Base-by-base conservation (phyloP, 192 early-diverging fungal species). In the Cetraspora pellucida region DNA sequence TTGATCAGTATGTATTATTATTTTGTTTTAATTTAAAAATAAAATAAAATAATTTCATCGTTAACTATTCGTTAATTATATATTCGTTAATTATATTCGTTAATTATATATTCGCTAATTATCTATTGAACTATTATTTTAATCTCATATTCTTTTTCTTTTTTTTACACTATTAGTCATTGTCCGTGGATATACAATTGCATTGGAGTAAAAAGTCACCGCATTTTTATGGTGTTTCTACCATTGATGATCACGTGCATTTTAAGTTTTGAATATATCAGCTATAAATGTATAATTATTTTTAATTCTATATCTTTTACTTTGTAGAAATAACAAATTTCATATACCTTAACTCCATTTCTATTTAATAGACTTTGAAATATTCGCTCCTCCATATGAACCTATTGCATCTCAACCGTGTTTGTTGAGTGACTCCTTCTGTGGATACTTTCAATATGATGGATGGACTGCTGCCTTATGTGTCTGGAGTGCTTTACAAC, bases 121-220 rank as follows among this genome's bases (percentile, higher is more conserved):
- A 37, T 37, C 37, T 37, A 6, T 7, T 7, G 3, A 37, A 37
- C 7, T 1, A 6, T 37, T 37, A 37, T 37, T 6, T 37, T 37
- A 2, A 37, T 37, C 3, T 37, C 7, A 6, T 1, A 37, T 37
- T 37, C 7, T 37, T 37, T 37, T 3, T 37, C 5, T 37, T 37
- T 37, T 65, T 65, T 65, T 37, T 6, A 19, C 0, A 10, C 27
- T 43, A 47, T 8, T 79, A 91, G 89, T 78, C 96, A 98, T 77
- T 98, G 97, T 69, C 97, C 96, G 21, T 99, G 96, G 96, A 97
- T 95, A 37, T 92, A 89, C 84, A 99, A 97, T 85, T 97, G 95
- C 80, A 92, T 97, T 77, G 97, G 97, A 4, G 85, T 90, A 17
- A 82, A 84, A 69, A 99, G 98, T 78, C 97, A 99, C 79, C 86